Base-by-base conservation (phyloP, 2,329 filamentous ascomycete species). In the Microsporum canis region DNA sequence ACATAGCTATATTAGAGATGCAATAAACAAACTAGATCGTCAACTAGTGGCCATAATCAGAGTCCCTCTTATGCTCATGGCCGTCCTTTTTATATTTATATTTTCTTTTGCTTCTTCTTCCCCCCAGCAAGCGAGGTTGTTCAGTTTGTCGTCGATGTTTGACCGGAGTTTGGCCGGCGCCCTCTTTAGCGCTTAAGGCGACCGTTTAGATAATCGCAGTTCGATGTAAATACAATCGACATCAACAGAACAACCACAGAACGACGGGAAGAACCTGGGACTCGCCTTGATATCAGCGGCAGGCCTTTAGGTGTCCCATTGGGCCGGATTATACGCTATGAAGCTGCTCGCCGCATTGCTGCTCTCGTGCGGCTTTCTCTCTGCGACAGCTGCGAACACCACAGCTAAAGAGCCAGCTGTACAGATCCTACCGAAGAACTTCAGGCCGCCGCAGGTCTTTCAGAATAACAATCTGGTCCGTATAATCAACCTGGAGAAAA, bases 401-500 rank as follows among this genome's bases (percentile, higher is more conserved):
- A 65, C 66, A 53, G 67, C 65, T 49, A 67, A 68, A 36, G 65
- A 69, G 60, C 64, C 66, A n/a, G 62, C 68, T 29, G 71, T 71
- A 65, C 69, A 72, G 60, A 66, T 72, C 62, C 70, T 78, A 29
- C 71, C 73, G 47, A 68, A 69, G 63, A 70, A 74, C 64, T 96
- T 96, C 79, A 87, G 84, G 75, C 91, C 92, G 60, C 88, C 91
- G 12, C 88, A 90, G 72, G 88, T 91, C 67, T 99, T 96, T 79
- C 90, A 91, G 78, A 96, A 99, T 76, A 82, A 82, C 75, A 97
- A 99, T 73, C 77, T 97, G 34, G 88, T 97, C 58, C 88, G 94
- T 69, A 86, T 88, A 65, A 87, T 95, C 71, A 96, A 95, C 67
- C 77, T 96, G 62, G 92, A 97, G 76, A 97, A 96, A 80, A 88